phyloP scores from a whole-genome alignment of 345 rosid species.

The Anacardium occidentale region DNA sequence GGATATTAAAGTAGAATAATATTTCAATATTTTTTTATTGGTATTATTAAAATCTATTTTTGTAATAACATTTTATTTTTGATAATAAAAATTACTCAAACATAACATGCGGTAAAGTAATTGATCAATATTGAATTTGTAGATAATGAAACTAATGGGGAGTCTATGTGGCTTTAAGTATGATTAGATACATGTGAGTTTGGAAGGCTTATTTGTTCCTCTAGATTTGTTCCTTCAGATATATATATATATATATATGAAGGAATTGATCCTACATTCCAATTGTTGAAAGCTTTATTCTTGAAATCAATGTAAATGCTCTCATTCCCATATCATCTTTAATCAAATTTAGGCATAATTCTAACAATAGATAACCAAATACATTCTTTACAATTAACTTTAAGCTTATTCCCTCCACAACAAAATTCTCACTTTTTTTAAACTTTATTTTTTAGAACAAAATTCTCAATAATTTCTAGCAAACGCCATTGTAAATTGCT shows the following conservation, averaged over 20 bases:
- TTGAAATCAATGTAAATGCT: conserved; percentile 27
- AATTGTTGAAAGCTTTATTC: conserved; percentile 45
- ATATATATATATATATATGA: too few species aligned
- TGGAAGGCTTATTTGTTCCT: neutral
- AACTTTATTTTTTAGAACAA: neutral
- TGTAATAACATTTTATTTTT: too few species aligned
- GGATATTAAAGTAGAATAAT: too few species aligned
- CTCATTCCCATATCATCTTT: conserved; percentile 26
- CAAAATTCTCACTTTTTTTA: conserved; percentile 6
- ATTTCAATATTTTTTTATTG: too few species aligned
- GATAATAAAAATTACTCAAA: too few species aligned
- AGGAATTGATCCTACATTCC: conserved; percentile 40
- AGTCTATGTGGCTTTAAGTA: neutral
- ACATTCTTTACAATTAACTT: conserved; percentile 22
- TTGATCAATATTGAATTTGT: too few species aligned
- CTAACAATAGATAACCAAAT: conserved; percentile 19
- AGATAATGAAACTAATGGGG: too few species aligned
- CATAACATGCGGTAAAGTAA: too few species aligned
- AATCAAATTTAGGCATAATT: conserved; percentile 45
- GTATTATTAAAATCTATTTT: too few species aligned
- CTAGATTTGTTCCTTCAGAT: neutral
- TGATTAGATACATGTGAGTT: neutral
- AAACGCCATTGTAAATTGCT: too few species aligned
- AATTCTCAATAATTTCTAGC: conserved; percentile 10
- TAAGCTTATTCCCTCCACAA: conserved; percentile 31